Evolutionary conservation across 2,329 filamentous ascomycete species (phyloP), one percentile per base, ranked within the genome.

Genomic region (Dactylonectria macrodidyma): DNA sequence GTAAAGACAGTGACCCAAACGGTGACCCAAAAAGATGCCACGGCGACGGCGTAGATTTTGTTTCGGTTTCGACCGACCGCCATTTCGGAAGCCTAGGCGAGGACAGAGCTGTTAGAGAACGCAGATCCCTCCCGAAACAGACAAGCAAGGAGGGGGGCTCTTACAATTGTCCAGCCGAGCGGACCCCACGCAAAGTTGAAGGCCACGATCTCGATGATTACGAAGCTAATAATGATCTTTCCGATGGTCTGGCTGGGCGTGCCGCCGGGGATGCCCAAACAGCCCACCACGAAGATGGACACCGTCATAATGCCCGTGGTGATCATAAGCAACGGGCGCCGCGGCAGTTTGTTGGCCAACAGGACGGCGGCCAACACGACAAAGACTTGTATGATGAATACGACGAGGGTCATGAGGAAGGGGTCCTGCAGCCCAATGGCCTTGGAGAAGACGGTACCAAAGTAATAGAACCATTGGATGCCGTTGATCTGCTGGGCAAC

Each of bases 401-500:
- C 81, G 36, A 84, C 83, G 12, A 83, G 77, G 1, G 77, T 80
- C 72, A 84, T 83, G 5, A 81, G 74, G 62, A 84, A 84, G 0
- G 83, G 82, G 14, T 85, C 78, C 0, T 66, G 67, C 2, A 84
- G 68, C 0, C 83, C 83, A 55, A 85, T 84, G 2, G 79, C 76
- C 69, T 85, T 75, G 24, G 80, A 77, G 67, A 85, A 85, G 34
- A 85, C 79, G 1, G 81, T 81, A 2, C 82, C 83, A 36, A 81
- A 84, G 57, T 79, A 80, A 73, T 84, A 84, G 71, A 83, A 84
- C 76, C 81, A 86, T 55, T 84, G 81, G 59, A 86, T 85, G 22
- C 84, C 84, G 76, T 84, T 84, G 76, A 86, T 83, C 75, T 86
- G 84, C 70, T 86, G 84, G 2, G 83, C 81, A 46, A 84, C 77